Evolutionary conservation across 1,139 yeast species (phyloP).

Genomic region (Blastobotrys proliferans): DNA sequence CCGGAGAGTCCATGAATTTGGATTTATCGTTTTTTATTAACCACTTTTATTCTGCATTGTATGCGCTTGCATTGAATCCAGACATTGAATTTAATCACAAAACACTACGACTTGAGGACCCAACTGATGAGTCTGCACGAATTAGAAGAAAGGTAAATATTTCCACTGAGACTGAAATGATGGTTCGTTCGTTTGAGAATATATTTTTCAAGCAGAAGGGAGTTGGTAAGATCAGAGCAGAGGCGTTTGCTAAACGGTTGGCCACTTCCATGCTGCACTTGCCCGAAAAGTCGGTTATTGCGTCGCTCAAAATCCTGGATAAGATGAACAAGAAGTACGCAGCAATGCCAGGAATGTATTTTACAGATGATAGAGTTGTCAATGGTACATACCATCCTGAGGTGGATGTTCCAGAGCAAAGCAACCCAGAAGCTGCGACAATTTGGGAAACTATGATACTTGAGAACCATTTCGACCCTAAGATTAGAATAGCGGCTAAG

Average conservation of each 20-base stretch:
- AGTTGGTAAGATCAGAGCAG: conserved; percentile 67
- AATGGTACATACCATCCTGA: conserved; percentile 70
- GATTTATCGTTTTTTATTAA: conserved; percentile 56
- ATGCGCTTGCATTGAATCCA: conserved; percentile 68
- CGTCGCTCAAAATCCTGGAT: conserved; percentile 70
- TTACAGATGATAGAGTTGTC: conserved; percentile 83
- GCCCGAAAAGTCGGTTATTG: conserved; percentile 85
- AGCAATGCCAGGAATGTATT: conserved; percentile 67
- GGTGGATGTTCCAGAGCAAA: conserved; percentile 63
- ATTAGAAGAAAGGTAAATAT: conserved; percentile 69
- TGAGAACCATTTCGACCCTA: conserved; percentile 77
- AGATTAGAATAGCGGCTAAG: conserved; percentile 55
- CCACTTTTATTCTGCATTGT: conserved; percentile 62
- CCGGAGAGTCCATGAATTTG: conserved; percentile 39
- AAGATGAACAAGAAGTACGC: conserved; percentile 64
- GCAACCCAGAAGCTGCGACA: conserved; percentile 83
- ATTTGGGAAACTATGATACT: conserved; percentile 82
- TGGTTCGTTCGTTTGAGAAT: conserved; percentile 71
- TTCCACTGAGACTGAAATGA: conserved; percentile 81
- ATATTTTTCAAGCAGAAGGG: conserved; percentile 75
- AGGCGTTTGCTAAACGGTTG: conserved; percentile 79
- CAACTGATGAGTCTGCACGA: conserved; percentile 42
- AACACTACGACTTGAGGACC: conserved; percentile 73
- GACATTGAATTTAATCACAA: conserved; percentile 84
- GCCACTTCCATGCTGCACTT: conserved; percentile 63